Evolutionary conservation across 2,329 filamentous ascomycete species (phyloP).

Genomic region (Coniochaeta sp.): DNA sequence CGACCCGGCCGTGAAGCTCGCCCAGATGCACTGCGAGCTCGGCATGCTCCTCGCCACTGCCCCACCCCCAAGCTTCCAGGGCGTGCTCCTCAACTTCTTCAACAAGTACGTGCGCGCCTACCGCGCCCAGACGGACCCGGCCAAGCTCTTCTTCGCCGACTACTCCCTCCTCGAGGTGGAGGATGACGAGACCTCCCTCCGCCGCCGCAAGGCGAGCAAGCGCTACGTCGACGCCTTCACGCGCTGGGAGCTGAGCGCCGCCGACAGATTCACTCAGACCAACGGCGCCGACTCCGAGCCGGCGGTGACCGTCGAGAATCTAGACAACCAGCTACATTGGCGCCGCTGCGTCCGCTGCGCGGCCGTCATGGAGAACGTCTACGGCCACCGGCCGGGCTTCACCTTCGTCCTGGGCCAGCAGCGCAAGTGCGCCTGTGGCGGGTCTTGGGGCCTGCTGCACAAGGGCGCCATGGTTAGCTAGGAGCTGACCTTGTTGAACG

Average conservation of each 20-base stretch:
- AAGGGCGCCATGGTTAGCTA: conserved; percentile 9
- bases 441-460: conserved; percentile 40
- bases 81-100: conserved; percentile 60
- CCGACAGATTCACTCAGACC: not conserved
- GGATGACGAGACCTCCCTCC: conserved; percentile 44
- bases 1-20: conserved; percentile 34
- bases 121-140: conserved; percentile 52
- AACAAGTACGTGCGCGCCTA: conserved; percentile 50
- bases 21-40: conserved; percentile 42
- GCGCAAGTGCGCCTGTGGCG: conserved; percentile 46
- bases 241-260: conserved; percentile 38
- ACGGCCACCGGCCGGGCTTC: conserved; percentile 37
- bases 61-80: conserved; percentile 38
- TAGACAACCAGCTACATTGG: conserved; percentile 23
- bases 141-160: conserved; percentile 65
- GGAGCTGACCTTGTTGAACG: not conserved
- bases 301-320: conserved; percentile 6
- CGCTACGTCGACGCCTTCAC: conserved; percentile 49
- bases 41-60: conserved; percentile 40
- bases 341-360: conserved; percentile 53
- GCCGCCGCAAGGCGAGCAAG: conserved; percentile 25
- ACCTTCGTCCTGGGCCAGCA: conserved; percentile 47
- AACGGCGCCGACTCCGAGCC: not conserved
- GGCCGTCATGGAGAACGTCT: conserved; percentile 56
- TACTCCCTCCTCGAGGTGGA: conserved; percentile 61